A percentile compares a stretch with the other conserved stretches of the same genome.
These are phyloP conservation scores for Saposhnikovia divaricata DNA, from an alignment of 129 eudicot genomes.

Conservation along the genomic window DNA sequence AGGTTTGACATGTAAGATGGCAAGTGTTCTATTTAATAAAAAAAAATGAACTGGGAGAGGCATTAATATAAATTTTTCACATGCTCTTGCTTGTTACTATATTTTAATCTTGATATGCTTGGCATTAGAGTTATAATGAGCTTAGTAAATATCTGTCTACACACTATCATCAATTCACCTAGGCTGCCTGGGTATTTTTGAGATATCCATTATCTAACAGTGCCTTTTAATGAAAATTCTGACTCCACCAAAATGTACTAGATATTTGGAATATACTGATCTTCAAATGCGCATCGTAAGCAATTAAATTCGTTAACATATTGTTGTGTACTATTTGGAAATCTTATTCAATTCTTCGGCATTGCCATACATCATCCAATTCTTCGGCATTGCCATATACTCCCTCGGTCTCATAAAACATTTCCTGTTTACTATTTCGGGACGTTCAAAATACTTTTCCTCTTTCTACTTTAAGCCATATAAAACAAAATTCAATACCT, in stretches of 20 bases:
- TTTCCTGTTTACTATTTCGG: too few relatives aligned
- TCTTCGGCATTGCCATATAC: too few relatives aligned
- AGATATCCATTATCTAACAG: not conserved
- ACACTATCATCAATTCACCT: constrained; percentile 1
- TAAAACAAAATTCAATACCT: too few relatives aligned
- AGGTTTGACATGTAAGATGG: not conserved
- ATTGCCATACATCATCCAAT: not conserved
- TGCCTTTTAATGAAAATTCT: not conserved
- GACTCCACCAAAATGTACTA: not conserved
- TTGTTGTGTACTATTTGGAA: not conserved
- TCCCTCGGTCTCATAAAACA: too few relatives aligned
- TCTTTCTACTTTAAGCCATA: too few relatives aligned
- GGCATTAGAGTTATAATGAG: not conserved
- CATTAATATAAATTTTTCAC: not conserved
- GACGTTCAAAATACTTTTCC: too few relatives aligned
- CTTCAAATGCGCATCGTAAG: not conserved
- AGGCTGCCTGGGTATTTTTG: not conserved
- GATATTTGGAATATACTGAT: not conserved
- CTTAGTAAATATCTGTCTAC: not conserved
- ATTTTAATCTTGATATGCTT: not conserved
- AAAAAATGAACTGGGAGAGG: not conserved
- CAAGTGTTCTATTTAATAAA: not conserved
- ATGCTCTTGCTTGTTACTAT: not conserved
- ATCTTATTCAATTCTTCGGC: not conserved
- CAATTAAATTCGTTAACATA: not conserved